Conservation (phyloP, 2,329 filamentous ascomycete species). For the Exophiala mesophila region DNA sequence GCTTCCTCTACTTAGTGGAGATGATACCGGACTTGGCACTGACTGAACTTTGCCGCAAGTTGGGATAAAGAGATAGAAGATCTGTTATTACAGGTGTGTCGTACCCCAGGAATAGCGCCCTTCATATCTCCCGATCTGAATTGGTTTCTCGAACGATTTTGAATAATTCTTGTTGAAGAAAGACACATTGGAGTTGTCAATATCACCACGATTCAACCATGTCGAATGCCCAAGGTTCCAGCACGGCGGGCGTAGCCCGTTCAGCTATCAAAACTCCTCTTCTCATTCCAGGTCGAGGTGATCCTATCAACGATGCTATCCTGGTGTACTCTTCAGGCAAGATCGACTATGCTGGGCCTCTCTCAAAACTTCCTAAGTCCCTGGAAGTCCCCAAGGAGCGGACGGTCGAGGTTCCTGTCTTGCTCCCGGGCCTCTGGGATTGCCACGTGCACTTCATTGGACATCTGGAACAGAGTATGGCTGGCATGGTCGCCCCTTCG, state of each 20-base stretch:
- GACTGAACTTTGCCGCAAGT: too few relatives aligned
- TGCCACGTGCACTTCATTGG: constrained; percentile 47
- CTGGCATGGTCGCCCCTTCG: constrained; percentile 1
- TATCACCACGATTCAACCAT: constrained; percentile 1
- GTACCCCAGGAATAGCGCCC: neutral
- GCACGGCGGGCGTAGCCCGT: neutral
- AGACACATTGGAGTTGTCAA: neutral
- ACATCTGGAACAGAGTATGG: constrained; percentile 3
- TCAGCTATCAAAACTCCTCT: constrained; percentile 2
- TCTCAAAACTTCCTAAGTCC: neutral
- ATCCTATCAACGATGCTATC: constrained; percentile 30
- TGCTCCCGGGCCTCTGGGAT: constrained; percentile 52
- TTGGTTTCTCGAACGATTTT: neutral
- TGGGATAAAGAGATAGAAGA: too few relatives aligned
- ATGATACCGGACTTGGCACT: too few relatives aligned
- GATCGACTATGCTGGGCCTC: constrained; percentile 1
- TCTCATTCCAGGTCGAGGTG: constrained; percentile 29
- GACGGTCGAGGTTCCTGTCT: constrained; percentile 34
- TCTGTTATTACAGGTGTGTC: neutral
- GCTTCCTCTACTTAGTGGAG: too few relatives aligned
- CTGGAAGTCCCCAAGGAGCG: constrained; percentile 1
- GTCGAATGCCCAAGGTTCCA: constrained; percentile 1
- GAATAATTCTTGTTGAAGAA: neutral
- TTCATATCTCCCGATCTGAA: neutral
- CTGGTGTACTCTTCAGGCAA: constrained; percentile 24